Evolutionary conservation across 164 flowering plant species (phyloP).

Genomic region (Berberis vulgaris): DNA sequence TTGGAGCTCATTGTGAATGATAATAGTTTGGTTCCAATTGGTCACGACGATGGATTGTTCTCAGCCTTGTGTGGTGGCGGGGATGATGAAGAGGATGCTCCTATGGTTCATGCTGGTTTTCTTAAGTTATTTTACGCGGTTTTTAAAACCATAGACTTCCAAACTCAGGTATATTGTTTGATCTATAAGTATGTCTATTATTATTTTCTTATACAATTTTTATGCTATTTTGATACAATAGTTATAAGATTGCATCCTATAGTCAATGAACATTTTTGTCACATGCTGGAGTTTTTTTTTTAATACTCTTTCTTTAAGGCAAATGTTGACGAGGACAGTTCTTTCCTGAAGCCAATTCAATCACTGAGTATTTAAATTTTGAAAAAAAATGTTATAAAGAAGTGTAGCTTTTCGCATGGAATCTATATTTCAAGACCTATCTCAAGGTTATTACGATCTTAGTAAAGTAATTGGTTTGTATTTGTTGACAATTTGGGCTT

Average conservation of each 20-base stretch:
- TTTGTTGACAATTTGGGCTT: too few species aligned
- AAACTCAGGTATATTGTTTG: conserved; percentile 31
- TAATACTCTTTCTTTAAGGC: too few species aligned
- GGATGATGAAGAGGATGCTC: conserved; percentile 22
- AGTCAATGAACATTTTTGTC: too few species aligned
- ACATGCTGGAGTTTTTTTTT: too few species aligned
- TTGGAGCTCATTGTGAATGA: conserved; percentile 11
- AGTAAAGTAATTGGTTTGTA: too few species aligned
- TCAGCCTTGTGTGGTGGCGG: conserved; percentile 11
- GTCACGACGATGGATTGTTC: conserved; percentile 17
- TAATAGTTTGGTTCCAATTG: conserved; percentile 22
- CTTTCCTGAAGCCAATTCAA: too few species aligned
- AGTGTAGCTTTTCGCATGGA: too few species aligned
- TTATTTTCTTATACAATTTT: background rate
- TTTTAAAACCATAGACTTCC: conserved; percentile 19
- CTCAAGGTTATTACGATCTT: too few species aligned
- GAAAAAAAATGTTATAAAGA: too few species aligned
- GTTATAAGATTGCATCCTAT: background rate
- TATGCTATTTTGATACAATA: background rate
- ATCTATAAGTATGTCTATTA: background rate
- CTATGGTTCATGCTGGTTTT: conserved; percentile 44
- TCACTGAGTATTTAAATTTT: too few species aligned
- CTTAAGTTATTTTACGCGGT: conserved; percentile 29
- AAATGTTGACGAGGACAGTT: too few species aligned
- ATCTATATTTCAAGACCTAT: too few species aligned